Percentiles rank a stretch among this genome's conserved stretches.
Conservation (phyloP, 176 grass and related monocot genomes). For the Bolboschoenus planiculmis region DNA sequence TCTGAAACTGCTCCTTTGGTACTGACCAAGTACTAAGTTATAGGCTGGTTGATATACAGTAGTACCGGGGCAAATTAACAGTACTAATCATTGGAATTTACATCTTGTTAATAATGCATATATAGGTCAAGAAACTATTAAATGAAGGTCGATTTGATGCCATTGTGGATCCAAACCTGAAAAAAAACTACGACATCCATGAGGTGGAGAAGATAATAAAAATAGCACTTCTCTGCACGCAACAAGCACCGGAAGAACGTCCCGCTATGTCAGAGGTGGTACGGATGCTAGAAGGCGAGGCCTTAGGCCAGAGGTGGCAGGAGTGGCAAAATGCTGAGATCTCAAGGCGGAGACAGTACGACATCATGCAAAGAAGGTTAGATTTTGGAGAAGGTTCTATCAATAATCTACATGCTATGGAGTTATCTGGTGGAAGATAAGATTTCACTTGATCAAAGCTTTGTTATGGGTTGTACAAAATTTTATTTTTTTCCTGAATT, state of each 20-base stretch:
- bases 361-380: conserved; percentile 40
- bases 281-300: conserved; percentile 68
- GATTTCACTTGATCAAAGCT: not conserved
- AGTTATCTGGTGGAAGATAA: conserved; percentile 61
- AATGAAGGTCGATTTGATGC: conserved; percentile 33
- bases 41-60: conserved; percentile 2
- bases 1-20: not conserved
- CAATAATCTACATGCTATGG: conserved; percentile 49
- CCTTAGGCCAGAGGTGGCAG: conserved; percentile 46
- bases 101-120: not conserved
- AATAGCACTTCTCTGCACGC: conserved; percentile 78
- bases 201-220: conserved; percentile 49
- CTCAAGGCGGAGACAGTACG: conserved; percentile 34
- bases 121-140: conserved; percentile 49
- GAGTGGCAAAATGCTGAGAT: conserved; percentile 60
- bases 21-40: not conserved
- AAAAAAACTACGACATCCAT: conserved; percentile 21
- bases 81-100: not conserved
- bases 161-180: conserved; percentile 54
- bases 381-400: conserved; percentile 55
- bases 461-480: not conserved
- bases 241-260: conserved; percentile 37
- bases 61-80: not conserved
- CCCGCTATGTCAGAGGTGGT: conserved; percentile 82
- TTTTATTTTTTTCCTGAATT: not conserved